Percentiles rank a stretch among this genome's conserved stretches.
Conservation (phyloP, 345 rosid genomes). For the Geranium brycei region DNA sequence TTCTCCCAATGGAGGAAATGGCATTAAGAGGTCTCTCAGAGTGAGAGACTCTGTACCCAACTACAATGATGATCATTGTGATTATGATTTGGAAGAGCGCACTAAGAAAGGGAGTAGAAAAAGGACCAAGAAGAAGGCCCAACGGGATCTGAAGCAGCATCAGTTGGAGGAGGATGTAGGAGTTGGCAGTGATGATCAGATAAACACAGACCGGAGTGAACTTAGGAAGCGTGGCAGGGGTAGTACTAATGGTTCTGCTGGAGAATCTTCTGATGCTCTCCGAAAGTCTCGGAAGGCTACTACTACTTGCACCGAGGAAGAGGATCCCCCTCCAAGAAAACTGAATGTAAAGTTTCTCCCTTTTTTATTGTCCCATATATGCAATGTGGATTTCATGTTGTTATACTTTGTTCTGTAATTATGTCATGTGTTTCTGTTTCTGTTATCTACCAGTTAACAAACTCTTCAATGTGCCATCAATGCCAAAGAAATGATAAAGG, state of each 20-base stretch:
- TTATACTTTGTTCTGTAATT: neutral
- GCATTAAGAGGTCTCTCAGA: neutral
- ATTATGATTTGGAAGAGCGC: neutral
- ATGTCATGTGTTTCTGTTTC: neutral
- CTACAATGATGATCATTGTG: no score
- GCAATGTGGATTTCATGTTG: neutral
- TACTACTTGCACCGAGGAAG: neutral
- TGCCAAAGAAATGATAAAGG: constrained; percentile 30
- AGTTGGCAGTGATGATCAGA: neutral
- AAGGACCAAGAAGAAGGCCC: neutral
- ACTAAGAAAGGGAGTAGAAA: neutral
- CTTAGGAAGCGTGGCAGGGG: neutral
- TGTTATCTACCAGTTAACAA: neutral
- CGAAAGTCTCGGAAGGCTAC: neutral
- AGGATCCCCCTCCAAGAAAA: neutral
- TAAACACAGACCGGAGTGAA: neutral
- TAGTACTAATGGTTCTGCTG: neutral
- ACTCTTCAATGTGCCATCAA: constrained; percentile 26
- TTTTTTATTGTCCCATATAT: neutral
- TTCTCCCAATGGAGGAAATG: neutral
- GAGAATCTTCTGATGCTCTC: neutral
- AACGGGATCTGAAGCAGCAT: neutral
- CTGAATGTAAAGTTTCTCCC: neutral
- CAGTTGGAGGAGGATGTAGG: neutral
- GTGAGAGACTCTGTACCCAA: no score